Evolutionary conservation across 129 eudicot species (phyloP), one percentile per base, ranked within the genome.

Genomic region (Helianthus tuberosus): DNA sequence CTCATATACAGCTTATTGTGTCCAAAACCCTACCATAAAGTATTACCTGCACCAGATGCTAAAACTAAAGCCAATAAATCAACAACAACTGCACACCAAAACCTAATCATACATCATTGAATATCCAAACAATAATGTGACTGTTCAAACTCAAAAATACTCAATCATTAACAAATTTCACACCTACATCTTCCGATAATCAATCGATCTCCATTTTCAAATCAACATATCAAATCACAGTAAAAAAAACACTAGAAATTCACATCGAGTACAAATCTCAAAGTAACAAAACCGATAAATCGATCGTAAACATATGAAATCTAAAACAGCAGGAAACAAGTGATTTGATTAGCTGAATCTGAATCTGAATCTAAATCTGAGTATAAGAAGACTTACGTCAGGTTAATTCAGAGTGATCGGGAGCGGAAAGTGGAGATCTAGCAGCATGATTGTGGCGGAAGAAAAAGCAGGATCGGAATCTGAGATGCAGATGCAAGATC

Each of bases 381-480:
- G 4, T 43, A 43, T 16, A 36, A 5, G 29, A 59, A 47, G 59
- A 17, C 81, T 68, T 68, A 68, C 75, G 52, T 35, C 1, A 43
- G 10, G 47, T 8, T 43, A 9, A 6, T 48, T 47, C n/a, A 68
- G 48, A 49, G 70, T 77, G 81, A 69, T 68, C 61, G 17, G 71
- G 15, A 67, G 60, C 11, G 52, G 14, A 76, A 69, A 27, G 32
- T 27, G 8, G 20, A 52, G 81, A 77, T 77, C 81, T 69, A 61
- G 64, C 46, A 77, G 61, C 81, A 77, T 69, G 57, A 14, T 64
- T 38, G 49, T n/a, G 62, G 35, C 8, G 5, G 53, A 23, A 17
- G 11, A n/a, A 65, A 15, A 52, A 16, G 55, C 11, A 35, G 80
- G 76, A 77, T 77, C 81, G 71, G 81, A 77, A 77, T 69, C 81